phyloP scores from a whole-genome alignment of 306 rosid species.

The Senna siamea region DNA sequence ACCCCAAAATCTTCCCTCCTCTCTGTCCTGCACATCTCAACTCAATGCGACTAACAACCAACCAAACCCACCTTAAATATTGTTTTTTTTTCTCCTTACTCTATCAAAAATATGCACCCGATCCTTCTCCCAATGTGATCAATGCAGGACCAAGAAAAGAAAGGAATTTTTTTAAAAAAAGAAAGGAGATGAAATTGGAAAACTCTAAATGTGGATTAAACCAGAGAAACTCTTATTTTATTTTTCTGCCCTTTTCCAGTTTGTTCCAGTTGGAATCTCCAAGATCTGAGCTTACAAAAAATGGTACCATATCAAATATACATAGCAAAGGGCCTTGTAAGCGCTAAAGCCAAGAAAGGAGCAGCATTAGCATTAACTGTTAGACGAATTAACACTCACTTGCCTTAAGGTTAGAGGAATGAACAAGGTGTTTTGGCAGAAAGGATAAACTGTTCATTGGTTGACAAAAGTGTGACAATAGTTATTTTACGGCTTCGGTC shows the following conservation, averaged over 20 bases:
- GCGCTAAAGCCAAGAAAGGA: constrained; percentile 38
- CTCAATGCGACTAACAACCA: constrained; percentile 22
- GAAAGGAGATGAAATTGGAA: neutral
- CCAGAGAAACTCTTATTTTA: neutral
- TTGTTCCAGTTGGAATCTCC: constrained; percentile 7
- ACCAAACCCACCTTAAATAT: neutral
- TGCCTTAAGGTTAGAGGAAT: neutral
- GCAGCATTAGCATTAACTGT: constrained; percentile 14
- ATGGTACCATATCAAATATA: constrained; percentile 27
- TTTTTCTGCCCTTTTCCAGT: neutral
- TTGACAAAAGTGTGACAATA: no score
- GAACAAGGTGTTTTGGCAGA: neutral
- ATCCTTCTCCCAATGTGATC: constrained; percentile 35
- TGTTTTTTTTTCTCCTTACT: neutral
- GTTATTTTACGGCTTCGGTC: no score
- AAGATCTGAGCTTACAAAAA: constrained; percentile 36
- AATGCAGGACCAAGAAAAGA: constrained; percentile 45
- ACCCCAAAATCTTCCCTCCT: constrained; percentile 43
- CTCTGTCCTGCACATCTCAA: constrained; percentile 56
- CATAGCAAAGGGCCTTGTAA: neutral
- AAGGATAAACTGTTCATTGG: constrained; percentile 15
- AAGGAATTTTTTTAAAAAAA: neutral
- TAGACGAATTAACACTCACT: constrained; percentile 25
- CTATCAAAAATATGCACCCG: neutral
- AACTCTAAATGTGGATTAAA: constrained; percentile 41